Base-by-base conservation (phyloP, 768 basidiomycete genomes). In the Pluteus cervinus region DNA sequence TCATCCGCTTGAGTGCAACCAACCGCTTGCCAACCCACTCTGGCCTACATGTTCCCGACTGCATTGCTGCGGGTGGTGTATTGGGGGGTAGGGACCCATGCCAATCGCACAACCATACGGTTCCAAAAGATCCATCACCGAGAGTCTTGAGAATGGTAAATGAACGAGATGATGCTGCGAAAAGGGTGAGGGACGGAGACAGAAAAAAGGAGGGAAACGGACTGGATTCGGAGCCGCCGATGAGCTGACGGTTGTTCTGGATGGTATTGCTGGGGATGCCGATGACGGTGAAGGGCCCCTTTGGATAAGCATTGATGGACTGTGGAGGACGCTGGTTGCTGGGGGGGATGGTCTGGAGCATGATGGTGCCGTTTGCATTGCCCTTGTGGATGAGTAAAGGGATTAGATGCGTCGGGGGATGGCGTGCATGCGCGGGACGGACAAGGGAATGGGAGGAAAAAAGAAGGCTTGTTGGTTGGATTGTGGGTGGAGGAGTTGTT, bases 21-120 rank as follows among this genome's bases (percentile, higher is more conserved):
- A 99, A 75, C 41, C 87, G 77, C 66, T 92, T 97, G 40, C 89
- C 91, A 33, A 76, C 73, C 82, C 93, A 99, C 60, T 97, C 94
- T 44, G 91, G 86, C 46, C 91, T 69, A 32, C 90, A 88, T 35
- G 84, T 86, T 33, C 89, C 88, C 62, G 89, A 89, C 58, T 96
- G 92, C 93, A 96, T 96, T 24, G 92, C 86, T 15, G 91, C 91
- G 45, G 90, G 65, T 29, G 84, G 82, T 36, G 87, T 88, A 71
- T 87, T 86, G 60, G 89, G 81, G 57, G 91, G 89, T 56, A 98
- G 70, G 44, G 86, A 79, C 55, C 88, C 89, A 71, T 96, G 91
- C 94, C 94, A 99, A 73, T 99, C 96, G 62, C 93, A 96, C 50
- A 99, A 75, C 81, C 88, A 91, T 47, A 99, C 96, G 3, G 92